Evolutionary conservation across 345 rosid species (phyloP).

Genomic region (Theobroma cacao): DNA sequence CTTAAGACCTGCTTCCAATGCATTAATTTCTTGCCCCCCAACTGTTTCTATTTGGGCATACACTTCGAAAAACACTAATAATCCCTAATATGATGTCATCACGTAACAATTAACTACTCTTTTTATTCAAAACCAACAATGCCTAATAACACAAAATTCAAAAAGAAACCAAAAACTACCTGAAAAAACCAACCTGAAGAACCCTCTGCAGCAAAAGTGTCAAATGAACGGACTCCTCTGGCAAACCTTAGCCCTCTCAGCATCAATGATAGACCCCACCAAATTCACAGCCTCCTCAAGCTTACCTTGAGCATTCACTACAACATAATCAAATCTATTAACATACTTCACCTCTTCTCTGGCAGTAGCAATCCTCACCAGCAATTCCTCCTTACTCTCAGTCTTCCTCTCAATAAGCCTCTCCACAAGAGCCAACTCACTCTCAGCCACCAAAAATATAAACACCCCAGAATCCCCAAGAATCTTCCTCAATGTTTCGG

Average conservation of each 20-base stretch:
- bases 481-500: constrained; percentile 62
- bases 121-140: neutral
- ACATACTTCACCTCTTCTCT: constrained; percentile 78
- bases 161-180: constrained; percentile 6
- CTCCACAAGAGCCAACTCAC: constrained; percentile 75
- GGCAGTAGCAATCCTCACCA: constrained; percentile 77
- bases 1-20: neutral
- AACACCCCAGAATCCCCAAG: constrained; percentile 79
- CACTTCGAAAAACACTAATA: neutral
- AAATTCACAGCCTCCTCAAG: constrained; percentile 66
- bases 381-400: constrained; percentile 70
- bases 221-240: constrained; percentile 66
- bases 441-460: constrained; percentile 77
- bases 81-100: neutral
- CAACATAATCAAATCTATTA: constrained; percentile 70
- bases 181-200: neutral
- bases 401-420: constrained; percentile 82
- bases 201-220: neutral
- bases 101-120: neutral
- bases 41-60: neutral
- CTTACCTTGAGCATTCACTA: constrained; percentile 78
- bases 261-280: constrained; percentile 76
- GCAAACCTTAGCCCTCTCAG: constrained; percentile 86
- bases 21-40: neutral
- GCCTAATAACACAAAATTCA: neutral